Conservation (phyloP, 1,284 basidiomycete genomes). For the Cystobasidium pallidum region DNA sequence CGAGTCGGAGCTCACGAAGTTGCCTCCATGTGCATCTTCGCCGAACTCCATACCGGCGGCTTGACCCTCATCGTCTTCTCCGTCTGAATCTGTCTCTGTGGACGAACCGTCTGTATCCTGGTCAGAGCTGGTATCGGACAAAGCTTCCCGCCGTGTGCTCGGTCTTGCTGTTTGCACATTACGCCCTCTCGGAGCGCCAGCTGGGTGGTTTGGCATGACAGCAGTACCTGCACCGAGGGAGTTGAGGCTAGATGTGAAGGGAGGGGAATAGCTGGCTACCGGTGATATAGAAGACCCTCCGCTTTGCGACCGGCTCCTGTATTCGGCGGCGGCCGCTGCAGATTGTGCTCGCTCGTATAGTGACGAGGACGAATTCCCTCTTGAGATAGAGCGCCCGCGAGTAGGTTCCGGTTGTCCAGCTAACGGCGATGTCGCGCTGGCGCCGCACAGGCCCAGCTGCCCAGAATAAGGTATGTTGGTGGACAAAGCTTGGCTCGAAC, state of each 20-base stretch:
- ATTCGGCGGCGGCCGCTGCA: slow-evolving; percentile 8
- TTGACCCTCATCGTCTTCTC: slow-evolving; percentile 26
- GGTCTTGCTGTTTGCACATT: slow-evolving; percentile 32
- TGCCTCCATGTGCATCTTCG: slow-evolving; percentile 6
- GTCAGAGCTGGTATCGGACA: slow-evolving; percentile 27
- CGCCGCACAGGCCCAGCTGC: not conserved
- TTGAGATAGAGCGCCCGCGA: slow-evolving; percentile 40
- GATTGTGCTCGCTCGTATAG: slow-evolving; percentile 34
- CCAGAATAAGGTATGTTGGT: not conserved
- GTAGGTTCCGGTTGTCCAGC: slow-evolving; percentile 28
- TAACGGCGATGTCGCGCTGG: not conserved
- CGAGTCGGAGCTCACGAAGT: not conserved
- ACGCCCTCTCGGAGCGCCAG: slow-evolving; percentile 6
- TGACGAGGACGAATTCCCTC: slow-evolving; percentile 37
- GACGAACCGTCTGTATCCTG: slow-evolving; percentile 13
- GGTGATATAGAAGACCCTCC: slow-evolving; percentile 39
- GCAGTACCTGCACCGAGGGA: slow-evolving; percentile 38
- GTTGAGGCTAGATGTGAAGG: slow-evolving; percentile 31
- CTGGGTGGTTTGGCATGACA: slow-evolving; percentile 32
- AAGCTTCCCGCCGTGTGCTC: slow-evolving; percentile 23
- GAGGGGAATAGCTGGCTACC: slow-evolving; percentile 37
- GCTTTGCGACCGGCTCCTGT: slow-evolving; percentile 26
- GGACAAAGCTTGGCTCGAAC: slow-evolving; percentile 10
- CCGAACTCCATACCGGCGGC: slow-evolving; percentile 29
- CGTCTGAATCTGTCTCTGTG: not conserved